Evolutionary conservation across 139 green algal species (phyloP), one percentile per base, ranked within the genome.

Genomic region (Gonium pectorale): DNA sequence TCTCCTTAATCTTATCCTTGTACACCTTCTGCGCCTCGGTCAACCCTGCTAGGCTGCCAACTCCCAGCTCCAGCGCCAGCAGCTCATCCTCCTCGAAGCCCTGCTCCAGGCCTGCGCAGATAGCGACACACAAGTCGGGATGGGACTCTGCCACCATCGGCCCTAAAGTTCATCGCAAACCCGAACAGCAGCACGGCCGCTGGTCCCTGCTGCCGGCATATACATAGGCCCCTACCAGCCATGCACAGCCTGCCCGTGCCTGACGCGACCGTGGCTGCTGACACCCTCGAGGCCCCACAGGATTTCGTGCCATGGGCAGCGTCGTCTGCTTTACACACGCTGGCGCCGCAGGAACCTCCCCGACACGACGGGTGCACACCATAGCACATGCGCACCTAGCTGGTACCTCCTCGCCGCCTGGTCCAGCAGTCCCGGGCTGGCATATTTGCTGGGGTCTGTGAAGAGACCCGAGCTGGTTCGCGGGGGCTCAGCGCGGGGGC

Each of bases 1-100:
- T 95, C 17, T 87, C 49, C 85, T 95, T 96, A 69, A 98, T 85
- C 67, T 93, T 96, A 33, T 95, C 93, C 54, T 90, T 93, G 87
- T 98, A 98, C 40, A 88, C 52, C 41, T 88, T 59, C 79, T 97
- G 93, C 33, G 89, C 35, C 0, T 93, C 87, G 17, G 80, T 89
- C 24, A 98, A 40, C 19, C 89, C 15, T 0, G 81, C 63, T 6
- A 75, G 35, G 5, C 71, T 81, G 27, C 54, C 37, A 27, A 80
- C 78, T 13, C 94, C 95, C 66, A 98, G 71, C 82, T 97, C 88
- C 43, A 91, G 33, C 2, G 92, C 93, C 27, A 96, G 86, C 46
- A 95, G 52, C 27, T 95, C 91, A 56, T 97, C 94, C 43, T 91
- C 90, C 40, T 95, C 89, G 1, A 90, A 67, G 2, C 94, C 95